Evolutionary conservation across 257 asterid species (phyloP).

Genomic region (Lithospermum erythrorhizon): DNA sequence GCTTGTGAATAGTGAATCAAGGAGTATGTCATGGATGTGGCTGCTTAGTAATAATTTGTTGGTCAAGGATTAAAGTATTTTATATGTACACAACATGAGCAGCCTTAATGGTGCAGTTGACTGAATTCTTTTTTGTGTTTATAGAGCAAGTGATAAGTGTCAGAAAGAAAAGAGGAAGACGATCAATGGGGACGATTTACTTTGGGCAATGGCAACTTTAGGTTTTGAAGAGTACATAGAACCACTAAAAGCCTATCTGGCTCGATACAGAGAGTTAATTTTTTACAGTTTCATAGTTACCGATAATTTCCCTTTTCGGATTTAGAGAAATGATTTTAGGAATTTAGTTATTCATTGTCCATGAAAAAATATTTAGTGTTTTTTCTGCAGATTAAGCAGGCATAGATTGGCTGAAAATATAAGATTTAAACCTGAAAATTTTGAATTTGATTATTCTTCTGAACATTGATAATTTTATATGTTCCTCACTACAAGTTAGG

Average conservation of each 20-base stretch:
- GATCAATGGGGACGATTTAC: constrained; percentile 53
- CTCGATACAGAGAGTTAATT: constrained; percentile 55
- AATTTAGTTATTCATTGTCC: not conserved
- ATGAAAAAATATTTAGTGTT: not conserved
- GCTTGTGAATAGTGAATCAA: not conserved
- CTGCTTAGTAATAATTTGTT: not conserved
- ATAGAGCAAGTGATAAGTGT: constrained; percentile 55
- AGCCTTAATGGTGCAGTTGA: not conserved
- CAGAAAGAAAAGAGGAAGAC: constrained; percentile 63
- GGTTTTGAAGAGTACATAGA: constrained; percentile 49
- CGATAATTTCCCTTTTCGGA: not conserved
- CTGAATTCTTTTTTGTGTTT: constrained; percentile 5
- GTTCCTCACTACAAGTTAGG: not conserved
- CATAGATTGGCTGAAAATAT: not conserved
- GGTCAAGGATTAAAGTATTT: not conserved
- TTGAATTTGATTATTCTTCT: not conserved
- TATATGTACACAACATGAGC: not conserved
- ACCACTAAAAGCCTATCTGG: constrained; percentile 46
- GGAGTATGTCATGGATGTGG: not conserved
- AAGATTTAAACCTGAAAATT: no score
- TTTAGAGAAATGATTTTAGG: constrained; percentile 1
- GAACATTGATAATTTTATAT: no score
- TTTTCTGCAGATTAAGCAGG: not conserved
- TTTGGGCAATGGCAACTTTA: constrained; percentile 53
- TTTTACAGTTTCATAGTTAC: not conserved